These are phyloP conservation scores for Chytriomyces sp. DNA, from an alignment of 192 early-diverging fungal genomes.

Conservation along the genomic window DNA sequence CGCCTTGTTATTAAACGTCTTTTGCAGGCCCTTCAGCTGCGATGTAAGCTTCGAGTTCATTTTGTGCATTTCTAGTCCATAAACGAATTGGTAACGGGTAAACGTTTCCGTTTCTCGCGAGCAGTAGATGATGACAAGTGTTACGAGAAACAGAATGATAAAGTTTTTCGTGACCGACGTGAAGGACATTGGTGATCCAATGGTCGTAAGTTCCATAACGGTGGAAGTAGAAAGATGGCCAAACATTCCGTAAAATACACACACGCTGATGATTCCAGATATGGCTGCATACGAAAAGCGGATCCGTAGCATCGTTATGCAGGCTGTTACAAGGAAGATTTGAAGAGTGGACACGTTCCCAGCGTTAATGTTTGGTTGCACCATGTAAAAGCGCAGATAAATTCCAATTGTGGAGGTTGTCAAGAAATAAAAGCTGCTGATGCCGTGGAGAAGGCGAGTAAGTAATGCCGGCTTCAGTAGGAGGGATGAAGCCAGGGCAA, in stretches of 20 bases:
- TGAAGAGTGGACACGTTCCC: conserved; percentile 4
- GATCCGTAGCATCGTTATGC: conserved; percentile 8
- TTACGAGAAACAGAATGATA: conserved; percentile 2
- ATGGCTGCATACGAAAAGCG: neutral
- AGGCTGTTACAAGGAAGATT: neutral
- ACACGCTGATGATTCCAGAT: conserved; percentile 6
- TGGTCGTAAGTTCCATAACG: neutral
- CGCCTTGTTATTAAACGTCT: conserved; percentile 47
- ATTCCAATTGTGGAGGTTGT: conserved; percentile 21
- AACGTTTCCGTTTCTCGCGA: conserved; percentile 13
- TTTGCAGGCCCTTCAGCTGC: conserved; percentile 54
- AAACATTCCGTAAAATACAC: conserved; percentile 11
- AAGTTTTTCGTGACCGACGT: conserved; percentile 4
- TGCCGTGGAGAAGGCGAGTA: conserved; percentile 4
- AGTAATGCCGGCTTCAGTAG: conserved; percentile 15
- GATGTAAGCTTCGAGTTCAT: conserved; percentile 54
- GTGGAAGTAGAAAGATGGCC: neutral
- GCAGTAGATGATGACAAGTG: neutral
- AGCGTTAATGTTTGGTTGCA: conserved; percentile 12
- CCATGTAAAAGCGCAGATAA: conserved; percentile 18
- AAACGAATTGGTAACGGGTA: neutral
- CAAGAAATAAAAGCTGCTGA: conserved; percentile 14
- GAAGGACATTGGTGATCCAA: conserved; percentile 8
- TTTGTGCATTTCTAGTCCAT: conserved; percentile 39
- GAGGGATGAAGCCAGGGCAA: conserved; percentile 28